These are phyloP conservation scores for Citrus medica DNA, from an alignment of 345 rosid species.

Conservation along the genomic window DNA sequence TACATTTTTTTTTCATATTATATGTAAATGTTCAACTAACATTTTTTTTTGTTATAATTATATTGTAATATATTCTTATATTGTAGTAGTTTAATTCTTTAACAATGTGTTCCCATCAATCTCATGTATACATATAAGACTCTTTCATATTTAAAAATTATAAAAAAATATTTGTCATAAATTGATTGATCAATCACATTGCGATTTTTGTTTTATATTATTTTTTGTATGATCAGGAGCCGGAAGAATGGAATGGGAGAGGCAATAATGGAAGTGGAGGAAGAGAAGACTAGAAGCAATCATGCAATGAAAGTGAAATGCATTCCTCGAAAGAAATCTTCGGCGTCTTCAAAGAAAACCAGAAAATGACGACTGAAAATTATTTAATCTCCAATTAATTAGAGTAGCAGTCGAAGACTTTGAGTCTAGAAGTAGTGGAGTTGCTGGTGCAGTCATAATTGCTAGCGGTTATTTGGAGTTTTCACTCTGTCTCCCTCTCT, in stretches of 20 bases:
- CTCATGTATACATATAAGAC: no score
- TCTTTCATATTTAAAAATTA: no score
- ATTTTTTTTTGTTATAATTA: no score
- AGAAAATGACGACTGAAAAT: slow-evolving; percentile 27
- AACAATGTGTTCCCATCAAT: not conserved
- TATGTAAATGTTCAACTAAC: no score
- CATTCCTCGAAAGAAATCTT: slow-evolving; percentile 57
- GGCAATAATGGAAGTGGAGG: slow-evolving; percentile 10
- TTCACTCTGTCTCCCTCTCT: no score
- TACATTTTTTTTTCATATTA: not conserved
- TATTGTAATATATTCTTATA: no score
- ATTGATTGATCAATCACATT: not conserved
- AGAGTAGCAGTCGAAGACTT: not conserved
- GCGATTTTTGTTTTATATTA: not conserved
- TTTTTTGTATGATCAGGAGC: slow-evolving; percentile 23
- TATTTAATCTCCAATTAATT: not conserved
- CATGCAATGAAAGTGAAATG: slow-evolving; percentile 52
- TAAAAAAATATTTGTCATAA: not conserved
- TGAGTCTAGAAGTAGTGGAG: not conserved
- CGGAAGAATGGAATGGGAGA: slow-evolving; percentile 21
- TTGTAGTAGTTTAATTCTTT: not conserved
- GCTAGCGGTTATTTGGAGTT: not conserved
- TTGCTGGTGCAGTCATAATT: not conserved
- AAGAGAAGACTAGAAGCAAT: slow-evolving; percentile 25
- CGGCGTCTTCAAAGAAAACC: slow-evolving; percentile 39